A percentile compares a stretch with the other conserved stretches of the same genome.
Evolutionary conservation across 345 rosid species (phyloP).

Genomic region (Draba incana): DNA sequence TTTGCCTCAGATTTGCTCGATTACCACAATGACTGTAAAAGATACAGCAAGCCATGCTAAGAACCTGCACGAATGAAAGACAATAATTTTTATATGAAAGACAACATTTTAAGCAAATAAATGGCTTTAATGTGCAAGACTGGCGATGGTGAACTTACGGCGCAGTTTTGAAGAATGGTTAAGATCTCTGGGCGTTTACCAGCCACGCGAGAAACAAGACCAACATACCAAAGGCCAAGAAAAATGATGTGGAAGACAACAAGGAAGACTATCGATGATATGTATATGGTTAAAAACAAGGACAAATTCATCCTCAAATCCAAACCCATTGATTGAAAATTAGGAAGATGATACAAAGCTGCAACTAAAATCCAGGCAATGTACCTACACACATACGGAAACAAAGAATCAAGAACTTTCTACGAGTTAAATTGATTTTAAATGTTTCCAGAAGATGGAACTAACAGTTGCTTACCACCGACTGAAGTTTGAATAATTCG

Average conservation of each 20-base stretch:
- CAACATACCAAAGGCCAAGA: slow-evolving; percentile 87
- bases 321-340: slow-evolving; percentile 99
- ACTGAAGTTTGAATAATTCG: slow-evolving; percentile 96
- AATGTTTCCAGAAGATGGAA: background rate
- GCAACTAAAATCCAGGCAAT: slow-evolving; percentile 98
- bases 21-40: slow-evolving; percentile 99
- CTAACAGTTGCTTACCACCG: slow-evolving; percentile 66
- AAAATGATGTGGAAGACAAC: slow-evolving; percentile 91
- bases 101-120: slow-evolving; percentile 13
- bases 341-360: slow-evolving; percentile 97
- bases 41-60: slow-evolving; percentile 96
- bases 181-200: slow-evolving; percentile 88
- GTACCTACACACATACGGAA: slow-evolving; percentile 62
- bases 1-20: slow-evolving; percentile 72
- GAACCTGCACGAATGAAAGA: slow-evolving; percentile 60
- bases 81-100: slow-evolving; percentile 14
- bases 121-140: slow-evolving; percentile 16
- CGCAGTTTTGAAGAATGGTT: slow-evolving; percentile 93
- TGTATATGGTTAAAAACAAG: slow-evolving; percentile 78
- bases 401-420: background rate
- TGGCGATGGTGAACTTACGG: slow-evolving; percentile 56
- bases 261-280: slow-evolving; percentile 88
- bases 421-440: background rate
- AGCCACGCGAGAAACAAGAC: slow-evolving; percentile 96
- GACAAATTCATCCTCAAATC: slow-evolving; percentile 99